phyloP scores from a whole-genome alignment of 2,329 filamentous ascomycete species.

The Fusarium nurragi region DNA sequence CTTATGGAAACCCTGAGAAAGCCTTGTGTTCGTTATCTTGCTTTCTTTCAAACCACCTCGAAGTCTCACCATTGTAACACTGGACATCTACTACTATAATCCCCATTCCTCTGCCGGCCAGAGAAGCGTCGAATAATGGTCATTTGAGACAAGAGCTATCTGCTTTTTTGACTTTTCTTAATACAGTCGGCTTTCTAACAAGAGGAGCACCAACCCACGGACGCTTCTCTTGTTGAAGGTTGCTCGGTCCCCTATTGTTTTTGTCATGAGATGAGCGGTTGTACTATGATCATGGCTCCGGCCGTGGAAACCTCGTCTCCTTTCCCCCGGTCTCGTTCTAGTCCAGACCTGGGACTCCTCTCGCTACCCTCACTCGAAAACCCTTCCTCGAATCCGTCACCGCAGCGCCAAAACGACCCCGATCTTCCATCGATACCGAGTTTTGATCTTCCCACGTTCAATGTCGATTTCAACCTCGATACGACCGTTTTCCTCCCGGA shows the following conservation, averaged over 20 bases:
- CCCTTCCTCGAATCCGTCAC: slow-evolving; percentile 35
- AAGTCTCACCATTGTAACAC: slow-evolving; percentile 14
- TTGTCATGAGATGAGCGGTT: slow-evolving; percentile 51
- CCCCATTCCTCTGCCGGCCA: slow-evolving; percentile 42
- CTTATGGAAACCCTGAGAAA: slow-evolving; percentile 34
- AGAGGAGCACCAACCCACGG: slow-evolving; percentile 30
- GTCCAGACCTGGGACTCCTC: slow-evolving; percentile 43
- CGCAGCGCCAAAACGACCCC: slow-evolving; percentile 32
- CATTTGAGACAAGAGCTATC: slow-evolving; percentile 35
- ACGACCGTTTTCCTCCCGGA: slow-evolving; percentile 54
- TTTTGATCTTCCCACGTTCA: slow-evolving; percentile 64
- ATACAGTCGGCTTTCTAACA: slow-evolving; percentile 37
- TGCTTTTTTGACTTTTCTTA: slow-evolving; percentile 36
- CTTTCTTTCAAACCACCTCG: slow-evolving; percentile 28
- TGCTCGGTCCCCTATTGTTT: slow-evolving; percentile 21
- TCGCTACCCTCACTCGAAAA: slow-evolving; percentile 45
- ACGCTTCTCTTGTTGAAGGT: slow-evolving; percentile 36
- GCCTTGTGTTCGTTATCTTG: slow-evolving; percentile 27
- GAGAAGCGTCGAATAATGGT: slow-evolving; percentile 44
- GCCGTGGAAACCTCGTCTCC: slow-evolving; percentile 47
- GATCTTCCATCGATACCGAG: slow-evolving; percentile 28
- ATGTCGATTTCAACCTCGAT: slow-evolving; percentile 60
- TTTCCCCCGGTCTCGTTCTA: slow-evolving; percentile 51
- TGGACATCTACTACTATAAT: slow-evolving; percentile 6
- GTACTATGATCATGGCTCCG: slow-evolving; percentile 53